Conservation (phyloP, 208 protist species). For the Balamuthia mandrillaris region DNA sequence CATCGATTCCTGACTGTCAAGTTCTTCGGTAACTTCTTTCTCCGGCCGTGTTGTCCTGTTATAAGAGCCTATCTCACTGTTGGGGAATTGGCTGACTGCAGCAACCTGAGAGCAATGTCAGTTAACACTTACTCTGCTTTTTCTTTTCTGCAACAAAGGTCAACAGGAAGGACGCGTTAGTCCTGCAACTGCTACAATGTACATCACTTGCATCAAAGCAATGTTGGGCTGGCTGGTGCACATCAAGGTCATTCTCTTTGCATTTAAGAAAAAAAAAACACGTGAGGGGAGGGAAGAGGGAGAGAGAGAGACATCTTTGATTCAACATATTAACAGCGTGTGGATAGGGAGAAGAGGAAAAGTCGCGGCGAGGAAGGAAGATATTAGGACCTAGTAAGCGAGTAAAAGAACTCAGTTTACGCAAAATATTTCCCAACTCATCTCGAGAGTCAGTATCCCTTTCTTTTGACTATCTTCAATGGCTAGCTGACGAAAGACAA, state of each 20-base stretch:
- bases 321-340: not conserved
- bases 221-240: constrained; percentile 6
- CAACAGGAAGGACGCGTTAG: constrained; percentile 7
- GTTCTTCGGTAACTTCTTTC: not conserved
- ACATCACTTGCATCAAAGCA: too few species aligned
- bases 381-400: not conserved
- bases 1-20: constrained; percentile 16
- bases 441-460: not conserved
- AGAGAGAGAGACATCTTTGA: not conserved
- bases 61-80: not conserved
- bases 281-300: too few species aligned
- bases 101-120: not conserved
- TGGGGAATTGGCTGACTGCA: too few species aligned
- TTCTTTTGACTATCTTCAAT: constrained; percentile 5
- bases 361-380: not conserved
- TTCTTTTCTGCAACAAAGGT: not conserved
- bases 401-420: not conserved
- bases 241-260: not conserved
- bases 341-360: not conserved
- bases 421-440: not conserved
- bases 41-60: not conserved
- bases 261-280: too few species aligned
- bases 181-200: not conserved
- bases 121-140: not conserved
- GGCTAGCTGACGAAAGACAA: not conserved